Evolutionary conservation across 1,284 basidiomycete species (phyloP), one percentile per base, ranked within the genome.

Genomic region (Vanrija pseudolonga): DNA sequence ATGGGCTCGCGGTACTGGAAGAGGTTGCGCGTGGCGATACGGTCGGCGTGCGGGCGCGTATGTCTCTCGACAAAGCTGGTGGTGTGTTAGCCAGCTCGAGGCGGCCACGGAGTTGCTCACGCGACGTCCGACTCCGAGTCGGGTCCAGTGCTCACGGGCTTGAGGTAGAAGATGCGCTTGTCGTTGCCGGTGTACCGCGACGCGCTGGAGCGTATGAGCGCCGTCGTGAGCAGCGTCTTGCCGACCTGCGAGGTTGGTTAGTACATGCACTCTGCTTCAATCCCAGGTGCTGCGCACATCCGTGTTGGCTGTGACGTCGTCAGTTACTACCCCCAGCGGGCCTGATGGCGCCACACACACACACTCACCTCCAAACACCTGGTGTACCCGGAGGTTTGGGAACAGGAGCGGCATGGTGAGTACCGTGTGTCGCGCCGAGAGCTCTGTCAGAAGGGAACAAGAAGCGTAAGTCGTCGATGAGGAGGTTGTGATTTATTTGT

Each of bases 1-100:
- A 98, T 88, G 0, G 95, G 93, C 54, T 95, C 87, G 42, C 86
- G 80, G 64, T 89, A 96, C 49, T 86, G 85, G 72, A 85, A 93
- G 6, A 97, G 79, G 73, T 91, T 95, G 18, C 83, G 80, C 1
- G 86, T 81, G 14, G 80, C 70, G n/a, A 91, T 80, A 18, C 50
- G 72, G 32, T 69, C 67, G 42, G 62, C 71, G 55, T 76, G 68
- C 6, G 73, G 66, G 3, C 79, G 80, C 2, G 82, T 81, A 67
- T 85, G 83, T 7, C 82, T 81, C 47, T 81, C 76, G 19, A 95
- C 78, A 71, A 90, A 90, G 55, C 91, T 94, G 56, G 52, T 9
- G 26, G 7, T 44, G 36, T 50, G 39, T 61, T 23, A 57, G 57
- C 44, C n/a, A n/a, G n/a, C n/a, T n/a, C n/a, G n/a, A n/a, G n/a